Evolutionary conservation across 1,284 basidiomycete species (phyloP), one percentile per base, ranked within the genome.

Genomic region (Marasmius tenuissimus): DNA sequence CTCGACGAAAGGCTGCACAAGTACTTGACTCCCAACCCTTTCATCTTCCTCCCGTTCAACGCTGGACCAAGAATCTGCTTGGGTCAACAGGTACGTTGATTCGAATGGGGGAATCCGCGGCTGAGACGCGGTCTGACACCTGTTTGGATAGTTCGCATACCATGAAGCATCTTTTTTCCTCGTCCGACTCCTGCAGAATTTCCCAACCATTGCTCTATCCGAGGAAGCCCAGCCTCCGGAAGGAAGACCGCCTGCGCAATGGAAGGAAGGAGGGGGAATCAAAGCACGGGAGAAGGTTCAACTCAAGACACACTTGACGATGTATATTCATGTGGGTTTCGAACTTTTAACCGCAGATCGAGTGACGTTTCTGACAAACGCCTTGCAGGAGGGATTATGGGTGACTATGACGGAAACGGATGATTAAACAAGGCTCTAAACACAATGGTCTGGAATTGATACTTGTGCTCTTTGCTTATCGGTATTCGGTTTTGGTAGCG

Each of bases 41-140:
- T 80, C 71, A 84, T 86, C 54, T 87, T 86, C 73, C 69, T 83
- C 1, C 85, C 86, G 1, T 87, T 87, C 78, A 85, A 85, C 66
- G 84, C 80, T 0, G 84, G 84, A 1, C 81, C 81, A 2, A 72
- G 84, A 4, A 85, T 86, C 60, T 86, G 85, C 66, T 76, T 88
- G 3, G 85, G 86, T 1, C 85, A 87, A 69, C 83, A 84, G 71
- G 80, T 78, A 53, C 16, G 65, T 56, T 10, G 50, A 56, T 59
- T 10, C 10, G 6, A 20, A 10, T 12, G 8, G 35, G 6, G 8
- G 1, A 2, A 22, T 22, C 50, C 2, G 20, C 3, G 7, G 9
- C 16, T 51, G 27, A 7, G 50, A 4, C 14, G 10, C 20, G 1
- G 20, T 48, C 18, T 20, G 16, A 33, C 8, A 5, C 16, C 7